phyloP scores from a whole-genome alignment of 192 early-diverging fungal species.

The Entrophospora sp. region DNA sequence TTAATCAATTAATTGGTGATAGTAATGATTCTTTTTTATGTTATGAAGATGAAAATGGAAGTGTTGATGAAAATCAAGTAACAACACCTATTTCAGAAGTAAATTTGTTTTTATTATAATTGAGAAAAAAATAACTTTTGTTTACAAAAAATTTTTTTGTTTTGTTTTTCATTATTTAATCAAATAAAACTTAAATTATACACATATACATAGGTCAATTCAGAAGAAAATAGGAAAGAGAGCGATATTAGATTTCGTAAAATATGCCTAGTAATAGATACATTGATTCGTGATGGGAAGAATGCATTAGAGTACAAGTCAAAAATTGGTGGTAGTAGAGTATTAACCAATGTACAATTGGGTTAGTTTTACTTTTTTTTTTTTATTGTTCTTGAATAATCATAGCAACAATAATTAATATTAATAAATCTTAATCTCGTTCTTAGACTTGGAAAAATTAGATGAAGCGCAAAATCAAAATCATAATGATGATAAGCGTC shows the following conservation, averaged over 20 bases:
- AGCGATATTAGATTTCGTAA: constrained; percentile 9
- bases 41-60: not conserved
- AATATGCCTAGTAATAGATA: constrained; percentile 2
- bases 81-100: constrained; percentile 15
- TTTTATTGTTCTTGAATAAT: no score
- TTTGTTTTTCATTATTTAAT: not conserved
- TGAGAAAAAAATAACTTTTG: not conserved
- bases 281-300: no score
- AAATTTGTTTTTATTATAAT: not conserved
- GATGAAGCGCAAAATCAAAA: no score
- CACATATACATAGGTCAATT: not conserved
- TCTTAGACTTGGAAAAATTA: no score
- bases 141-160: not conserved
- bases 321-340: no score
- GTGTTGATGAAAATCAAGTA: not conserved
- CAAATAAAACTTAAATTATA: not conserved
- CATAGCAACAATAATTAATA: no score
- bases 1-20: not conserved
- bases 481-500: no score
- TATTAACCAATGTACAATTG: no score
- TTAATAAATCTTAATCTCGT: no score
- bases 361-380: no score
- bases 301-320: no score
- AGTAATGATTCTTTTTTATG: constrained; percentile 13
- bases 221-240: not conserved